phyloP scores from a whole-genome alignment of 2,329 filamentous ascomycete species.

The Lecanicillium sp. region DNA sequence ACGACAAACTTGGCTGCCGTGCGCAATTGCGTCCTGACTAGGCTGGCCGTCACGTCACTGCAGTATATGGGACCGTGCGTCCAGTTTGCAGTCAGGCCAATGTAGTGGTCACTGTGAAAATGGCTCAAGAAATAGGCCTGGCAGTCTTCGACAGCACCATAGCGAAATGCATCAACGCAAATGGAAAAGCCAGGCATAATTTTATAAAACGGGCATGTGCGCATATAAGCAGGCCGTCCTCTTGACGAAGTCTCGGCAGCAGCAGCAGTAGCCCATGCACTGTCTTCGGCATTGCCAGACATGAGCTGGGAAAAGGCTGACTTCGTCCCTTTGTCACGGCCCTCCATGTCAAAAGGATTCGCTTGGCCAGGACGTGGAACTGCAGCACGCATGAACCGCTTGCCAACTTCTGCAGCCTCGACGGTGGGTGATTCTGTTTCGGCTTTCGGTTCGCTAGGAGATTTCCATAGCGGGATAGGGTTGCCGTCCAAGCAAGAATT shows the following conservation, averaged over 20 bases:
- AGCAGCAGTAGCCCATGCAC: slow-evolving; percentile 82
- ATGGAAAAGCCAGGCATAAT: slow-evolving; percentile 90
- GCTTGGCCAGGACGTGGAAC: slow-evolving; percentile 71
- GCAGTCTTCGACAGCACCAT: slow-evolving; percentile 86
- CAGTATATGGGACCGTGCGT: slow-evolving; percentile 93
- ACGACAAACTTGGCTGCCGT: slow-evolving; percentile 83
- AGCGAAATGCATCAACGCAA: slow-evolving; percentile 92
- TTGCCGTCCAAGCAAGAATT: slow-evolving; percentile 88
- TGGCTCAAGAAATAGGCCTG: slow-evolving; percentile 95
- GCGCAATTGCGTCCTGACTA: slow-evolving; percentile 77
- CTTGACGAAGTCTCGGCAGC: slow-evolving; percentile 68
- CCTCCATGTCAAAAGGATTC: slow-evolving; percentile 61
- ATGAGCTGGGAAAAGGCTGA: slow-evolving; percentile 92
- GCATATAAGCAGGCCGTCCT: slow-evolving; percentile 77
- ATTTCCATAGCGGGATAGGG: slow-evolving; percentile 46
- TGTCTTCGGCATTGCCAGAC: slow-evolving; percentile 83
- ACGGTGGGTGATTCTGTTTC: slow-evolving; percentile 17
- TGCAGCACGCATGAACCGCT: slow-evolving; percentile 57
- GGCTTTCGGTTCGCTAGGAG: slow-evolving; percentile 9
- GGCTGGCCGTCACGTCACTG: slow-evolving; percentile 82
- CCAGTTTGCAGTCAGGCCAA: slow-evolving; percentile 84
- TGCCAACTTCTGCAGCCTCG: slow-evolving; percentile 34
- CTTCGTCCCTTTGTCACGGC: slow-evolving; percentile 25
- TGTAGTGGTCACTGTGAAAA: slow-evolving; percentile 96
- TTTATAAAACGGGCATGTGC: slow-evolving; percentile 97